Conservation (phyloP, 108 stramenopile species). For the Nannochloropsis salina region DNA sequence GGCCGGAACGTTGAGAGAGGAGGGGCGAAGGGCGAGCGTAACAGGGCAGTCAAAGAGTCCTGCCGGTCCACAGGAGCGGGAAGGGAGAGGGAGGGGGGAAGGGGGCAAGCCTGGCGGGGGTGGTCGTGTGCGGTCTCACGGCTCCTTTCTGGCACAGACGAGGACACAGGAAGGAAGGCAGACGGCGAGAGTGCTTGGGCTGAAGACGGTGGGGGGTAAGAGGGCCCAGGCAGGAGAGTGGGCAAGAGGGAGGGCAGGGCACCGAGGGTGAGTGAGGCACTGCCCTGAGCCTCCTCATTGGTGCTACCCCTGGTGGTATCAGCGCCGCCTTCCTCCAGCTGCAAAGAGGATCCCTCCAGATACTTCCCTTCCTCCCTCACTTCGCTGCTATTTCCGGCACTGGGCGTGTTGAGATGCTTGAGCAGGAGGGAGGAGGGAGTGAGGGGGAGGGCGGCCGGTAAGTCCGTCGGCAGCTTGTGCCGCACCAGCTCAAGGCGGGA, state of each 20-base stretch:
- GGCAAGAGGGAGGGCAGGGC: background rate
- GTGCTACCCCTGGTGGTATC: background rate
- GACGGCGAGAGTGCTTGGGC: background rate
- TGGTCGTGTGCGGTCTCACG: background rate
- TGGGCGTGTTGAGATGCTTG: background rate
- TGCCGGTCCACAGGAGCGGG: background rate
- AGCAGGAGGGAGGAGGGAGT: background rate
- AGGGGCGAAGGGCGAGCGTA: background rate
- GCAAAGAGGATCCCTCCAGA: too few species aligned
- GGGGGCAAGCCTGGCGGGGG: background rate
- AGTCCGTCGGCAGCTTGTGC: background rate
- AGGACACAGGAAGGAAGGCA: too few species aligned
- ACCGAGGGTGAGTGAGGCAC: background rate
- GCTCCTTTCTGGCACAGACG: background rate
- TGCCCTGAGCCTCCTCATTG: background rate
- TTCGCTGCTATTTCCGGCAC: background rate
- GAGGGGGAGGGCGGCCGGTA: slow-evolving; percentile 11
- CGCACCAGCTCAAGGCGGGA: background rate
- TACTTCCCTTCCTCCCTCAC: background rate
- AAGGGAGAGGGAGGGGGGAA: background rate
- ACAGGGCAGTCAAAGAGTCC: background rate
- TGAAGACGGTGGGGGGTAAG: background rate
- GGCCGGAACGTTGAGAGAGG: too few species aligned
- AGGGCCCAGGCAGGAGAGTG: background rate
- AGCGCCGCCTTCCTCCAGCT: background rate